These are phyloP conservation scores for Adiantum capillusveneris DNA, from an alignment of 75 land plant genomes.

Conservation along the genomic window DNA sequence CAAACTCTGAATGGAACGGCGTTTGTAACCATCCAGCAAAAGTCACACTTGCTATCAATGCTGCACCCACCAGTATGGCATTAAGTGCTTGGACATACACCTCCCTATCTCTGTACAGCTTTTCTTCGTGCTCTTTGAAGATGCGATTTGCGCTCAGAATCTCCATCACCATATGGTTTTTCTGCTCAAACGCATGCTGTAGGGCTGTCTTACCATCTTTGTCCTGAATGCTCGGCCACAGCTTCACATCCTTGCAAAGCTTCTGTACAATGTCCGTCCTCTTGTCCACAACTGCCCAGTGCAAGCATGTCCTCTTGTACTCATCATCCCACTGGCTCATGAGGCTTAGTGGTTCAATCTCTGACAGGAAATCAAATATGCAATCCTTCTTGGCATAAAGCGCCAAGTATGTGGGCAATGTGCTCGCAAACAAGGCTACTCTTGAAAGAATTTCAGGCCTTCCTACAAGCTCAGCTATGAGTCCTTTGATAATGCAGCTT, in stretches of 20 bases:
- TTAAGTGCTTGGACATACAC: slow-evolving; percentile 15
- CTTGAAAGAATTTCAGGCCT: too few species aligned
- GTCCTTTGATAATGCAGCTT: too few species aligned
- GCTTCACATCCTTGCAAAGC: background rate
- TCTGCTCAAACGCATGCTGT: slow-evolving; percentile 9
- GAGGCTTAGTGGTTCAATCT: background rate
- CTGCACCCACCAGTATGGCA: slow-evolving; percentile 19
- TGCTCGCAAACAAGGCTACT: background rate
- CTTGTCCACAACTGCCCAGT: slow-evolving; percentile 14
- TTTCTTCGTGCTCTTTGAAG: background rate
- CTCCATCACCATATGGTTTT: background rate
- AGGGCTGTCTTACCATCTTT: slow-evolving; percentile 9
- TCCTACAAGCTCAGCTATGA: too few species aligned
- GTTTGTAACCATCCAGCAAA: slow-evolving; percentile 16
- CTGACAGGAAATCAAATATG: background rate
- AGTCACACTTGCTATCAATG: slow-evolving; percentile 16
- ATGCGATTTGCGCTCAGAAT: background rate
- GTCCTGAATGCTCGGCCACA: slow-evolving; percentile 10
- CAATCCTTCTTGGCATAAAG: background rate
- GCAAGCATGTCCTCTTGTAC: background rate
- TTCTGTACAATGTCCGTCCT: slow-evolving; percentile 3
- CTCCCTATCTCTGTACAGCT: slow-evolving; percentile 12
- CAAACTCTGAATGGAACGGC: background rate
- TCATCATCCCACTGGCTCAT: background rate
- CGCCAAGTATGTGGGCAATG: slow-evolving; percentile 2